These are phyloP conservation scores for Lolium rigidum DNA, from an alignment of 176 grass and related monocot species.

Conservation along the genomic window DNA sequence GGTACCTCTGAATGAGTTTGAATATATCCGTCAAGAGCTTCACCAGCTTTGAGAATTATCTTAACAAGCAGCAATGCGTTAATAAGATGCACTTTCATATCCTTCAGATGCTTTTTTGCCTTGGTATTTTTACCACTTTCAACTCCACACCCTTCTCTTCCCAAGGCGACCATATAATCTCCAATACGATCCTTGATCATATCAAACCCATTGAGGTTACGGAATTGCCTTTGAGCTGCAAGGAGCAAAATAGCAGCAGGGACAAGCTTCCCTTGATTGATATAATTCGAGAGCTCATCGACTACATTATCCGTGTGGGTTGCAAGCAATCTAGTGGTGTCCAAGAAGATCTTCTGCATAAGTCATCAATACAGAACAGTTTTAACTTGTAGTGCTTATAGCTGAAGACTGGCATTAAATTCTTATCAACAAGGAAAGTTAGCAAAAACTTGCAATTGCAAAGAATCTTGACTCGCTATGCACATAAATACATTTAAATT, in stretches of 20 bases:
- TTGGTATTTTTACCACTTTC: not conserved
- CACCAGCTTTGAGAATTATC: not conserved
- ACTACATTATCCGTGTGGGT: not conserved
- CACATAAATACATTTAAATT: not conserved
- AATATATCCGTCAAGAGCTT: not conserved
- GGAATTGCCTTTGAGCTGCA: not conserved
- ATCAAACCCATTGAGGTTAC: not conserved
- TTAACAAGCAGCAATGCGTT: not conserved
- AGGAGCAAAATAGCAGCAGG: constrained; percentile 8
- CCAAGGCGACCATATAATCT: not conserved
- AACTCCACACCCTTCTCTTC: not conserved
- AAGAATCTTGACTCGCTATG: not conserved
- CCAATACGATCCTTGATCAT: not conserved
- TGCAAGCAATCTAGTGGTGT: constrained; percentile 1
- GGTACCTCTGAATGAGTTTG: constrained; percentile 6
- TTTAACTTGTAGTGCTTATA: not conserved
- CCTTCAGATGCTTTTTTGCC: not conserved
- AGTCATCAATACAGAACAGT: not conserved
- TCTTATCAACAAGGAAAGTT: not conserved
- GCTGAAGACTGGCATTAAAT: not conserved
- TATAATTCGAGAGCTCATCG: not conserved
- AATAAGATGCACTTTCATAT: not conserved
- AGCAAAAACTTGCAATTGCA: not conserved
- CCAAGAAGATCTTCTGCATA: constrained; percentile 18
- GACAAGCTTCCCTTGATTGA: not conserved